Percentiles rank a stretch among this genome's conserved stretches.
Evolutionary conservation across 202 grass and related monocot genomes (phyloP).

Genomic region (Alloteropsis angusta): DNA sequence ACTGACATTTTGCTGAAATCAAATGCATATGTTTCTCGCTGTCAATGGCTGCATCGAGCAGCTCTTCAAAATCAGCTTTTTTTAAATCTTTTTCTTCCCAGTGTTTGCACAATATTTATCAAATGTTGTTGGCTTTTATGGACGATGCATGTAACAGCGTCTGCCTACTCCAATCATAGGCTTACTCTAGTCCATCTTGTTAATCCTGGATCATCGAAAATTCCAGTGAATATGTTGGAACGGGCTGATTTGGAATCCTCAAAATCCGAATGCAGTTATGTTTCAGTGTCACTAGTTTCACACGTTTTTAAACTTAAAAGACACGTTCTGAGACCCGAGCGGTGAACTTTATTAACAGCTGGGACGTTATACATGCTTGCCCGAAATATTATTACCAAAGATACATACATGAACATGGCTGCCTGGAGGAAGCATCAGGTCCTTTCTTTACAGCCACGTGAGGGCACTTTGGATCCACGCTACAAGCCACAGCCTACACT

Average conservation of each 20-base stretch:
- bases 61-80: no score
- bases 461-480: neutral
- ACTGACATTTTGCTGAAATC: slow-evolving; percentile 31
- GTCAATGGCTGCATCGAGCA: neutral
- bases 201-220: neutral
- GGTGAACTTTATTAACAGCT: neutral
- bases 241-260: neutral
- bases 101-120: neutral
- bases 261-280: no score
- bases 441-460: neutral
- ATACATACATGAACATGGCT: neutral
- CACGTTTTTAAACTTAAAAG: neutral
- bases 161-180: neutral
- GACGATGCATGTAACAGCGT: neutral
- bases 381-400: neutral
- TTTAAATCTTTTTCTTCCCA: no score
- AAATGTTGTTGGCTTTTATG: neutral
- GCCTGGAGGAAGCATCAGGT: neutral
- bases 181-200: neutral
- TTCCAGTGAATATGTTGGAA: neutral
- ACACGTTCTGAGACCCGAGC: neutral
- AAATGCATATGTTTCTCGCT: slow-evolving; percentile 11
- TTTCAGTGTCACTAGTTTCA: neutral
- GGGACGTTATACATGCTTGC: neutral
- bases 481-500: neutral